Evolutionary conservation across 2,329 filamentous ascomycete genomes (phyloP).

Genomic region (Lasiodiplodia theobromae): DNA sequence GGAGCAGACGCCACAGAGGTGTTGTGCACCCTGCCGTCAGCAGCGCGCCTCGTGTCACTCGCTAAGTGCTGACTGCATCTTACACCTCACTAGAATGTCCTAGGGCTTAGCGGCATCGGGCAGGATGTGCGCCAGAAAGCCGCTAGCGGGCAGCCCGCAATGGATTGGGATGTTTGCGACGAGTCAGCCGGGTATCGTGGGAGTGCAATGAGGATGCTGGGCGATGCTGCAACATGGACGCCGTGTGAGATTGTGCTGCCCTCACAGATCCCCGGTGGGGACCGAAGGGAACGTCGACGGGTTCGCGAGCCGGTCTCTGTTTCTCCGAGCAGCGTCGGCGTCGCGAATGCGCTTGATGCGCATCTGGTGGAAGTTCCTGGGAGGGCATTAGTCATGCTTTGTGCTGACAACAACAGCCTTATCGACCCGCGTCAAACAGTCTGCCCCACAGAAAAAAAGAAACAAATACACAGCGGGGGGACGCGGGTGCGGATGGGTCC

Average conservation of each 20-base stretch:
- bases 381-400: constrained; percentile 10
- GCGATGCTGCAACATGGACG: constrained; percentile 12
- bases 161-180: constrained; percentile 29
- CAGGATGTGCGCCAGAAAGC: constrained; percentile 20
- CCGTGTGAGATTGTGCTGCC: neutral
- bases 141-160: constrained; percentile 16
- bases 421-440: neutral
- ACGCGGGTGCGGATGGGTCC: neutral
- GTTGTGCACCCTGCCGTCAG: constrained; percentile 29
- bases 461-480: neutral
- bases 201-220: constrained; percentile 11
- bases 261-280: constrained; percentile 64
- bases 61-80: constrained; percentile 31
- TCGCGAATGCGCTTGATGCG: constrained; percentile 80
- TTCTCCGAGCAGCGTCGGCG: constrained; percentile 79
- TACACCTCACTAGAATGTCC: constrained; percentile 27
- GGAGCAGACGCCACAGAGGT: constrained; percentile 11
- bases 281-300: constrained; percentile 85
- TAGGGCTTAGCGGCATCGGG: constrained; percentile 29
- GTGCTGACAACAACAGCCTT: neutral
- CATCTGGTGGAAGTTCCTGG: constrained; percentile 84
- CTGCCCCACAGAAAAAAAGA: neutral
- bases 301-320: constrained; percentile 79
- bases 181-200: constrained; percentile 20
- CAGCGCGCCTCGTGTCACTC: constrained; percentile 29